A percentile compares a stretch with the other conserved stretches of the same genome.
Evolutionary conservation across 495 filamentous ascomycete genomes (phyloP).

Genomic region (Collariella sp.): DNA sequence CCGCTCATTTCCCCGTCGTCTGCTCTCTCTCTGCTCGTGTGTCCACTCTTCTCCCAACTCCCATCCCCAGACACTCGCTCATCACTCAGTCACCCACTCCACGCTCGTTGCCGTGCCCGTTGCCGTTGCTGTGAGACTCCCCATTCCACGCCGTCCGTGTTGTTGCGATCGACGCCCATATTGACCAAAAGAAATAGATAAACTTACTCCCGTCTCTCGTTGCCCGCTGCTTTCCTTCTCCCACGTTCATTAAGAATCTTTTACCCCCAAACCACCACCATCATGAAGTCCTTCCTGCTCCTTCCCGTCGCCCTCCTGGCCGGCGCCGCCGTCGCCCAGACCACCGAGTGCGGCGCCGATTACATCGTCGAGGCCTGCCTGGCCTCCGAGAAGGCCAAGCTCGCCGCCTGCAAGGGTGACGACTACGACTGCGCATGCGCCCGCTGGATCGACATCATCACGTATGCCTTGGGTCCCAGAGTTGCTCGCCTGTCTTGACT

Average conservation of each 20-base stretch:
- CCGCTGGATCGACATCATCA: conserved; percentile 30
- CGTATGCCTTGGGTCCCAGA: conserved; percentile 17
- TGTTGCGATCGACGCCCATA: conserved; percentile 1
- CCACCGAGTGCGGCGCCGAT: conserved; percentile 30
- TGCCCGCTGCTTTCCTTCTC: neutral
- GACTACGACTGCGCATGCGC: conserved; percentile 38
- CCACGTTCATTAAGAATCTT: neutral
- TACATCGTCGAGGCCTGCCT: conserved; percentile 41
- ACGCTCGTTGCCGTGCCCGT: conserved; percentile 5
- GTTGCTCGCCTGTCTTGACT: neutral
- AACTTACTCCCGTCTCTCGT: neutral
- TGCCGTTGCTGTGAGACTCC: conserved; percentile 17
- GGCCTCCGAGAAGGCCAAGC: conserved; percentile 27
- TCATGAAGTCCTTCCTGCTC: conserved; percentile 31
- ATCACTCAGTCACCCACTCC: neutral
- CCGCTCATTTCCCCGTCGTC: conserved; percentile 3
- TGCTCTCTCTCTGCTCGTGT: neutral
- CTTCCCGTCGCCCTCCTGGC: conserved; percentile 28
- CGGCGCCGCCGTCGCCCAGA: conserved; percentile 24
- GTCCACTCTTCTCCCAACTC: neutral
- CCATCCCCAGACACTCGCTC: neutral
- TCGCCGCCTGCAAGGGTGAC: conserved; percentile 25
- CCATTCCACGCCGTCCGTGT: conserved; percentile 11
- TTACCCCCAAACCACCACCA: conserved; percentile 3
- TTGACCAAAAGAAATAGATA: neutral